Conservation (phyloP, 116 monocot species). For the Papilionanthe hybrid region DNA sequence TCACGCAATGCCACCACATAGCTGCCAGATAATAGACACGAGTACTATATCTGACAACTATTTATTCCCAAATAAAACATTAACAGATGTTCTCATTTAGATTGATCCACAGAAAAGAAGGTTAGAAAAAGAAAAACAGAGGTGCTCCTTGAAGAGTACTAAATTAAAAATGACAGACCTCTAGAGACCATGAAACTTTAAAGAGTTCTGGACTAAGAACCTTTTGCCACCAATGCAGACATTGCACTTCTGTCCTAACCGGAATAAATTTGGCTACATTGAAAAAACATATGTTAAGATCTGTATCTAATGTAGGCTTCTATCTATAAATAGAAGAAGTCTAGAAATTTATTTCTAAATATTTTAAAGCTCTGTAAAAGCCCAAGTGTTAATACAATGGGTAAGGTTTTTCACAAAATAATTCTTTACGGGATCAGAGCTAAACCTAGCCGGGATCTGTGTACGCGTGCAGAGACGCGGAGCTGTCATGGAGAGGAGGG, state of each 20-base stretch:
- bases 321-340: too few relatives aligned
- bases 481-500: too few relatives aligned
- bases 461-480: too few relatives aligned
- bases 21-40: background rate
- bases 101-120: too few relatives aligned
- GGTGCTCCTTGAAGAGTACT: background rate
- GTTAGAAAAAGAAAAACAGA: too few relatives aligned
- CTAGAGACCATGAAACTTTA: conserved; percentile 88
- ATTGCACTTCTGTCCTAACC: conserved; percentile 93
- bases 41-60: background rate
- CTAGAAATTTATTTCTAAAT: too few relatives aligned
- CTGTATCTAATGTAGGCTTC: too few relatives aligned
- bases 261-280: conserved; percentile 70
- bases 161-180: conserved; percentile 45
- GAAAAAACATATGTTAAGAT: background rate
- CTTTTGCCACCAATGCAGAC: conserved; percentile 97
- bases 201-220: conserved; percentile 96
- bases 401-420: too few relatives aligned
- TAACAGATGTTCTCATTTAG: background rate
- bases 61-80: background rate
- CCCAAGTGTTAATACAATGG: too few relatives aligned
- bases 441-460: too few relatives aligned
- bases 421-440: too few relatives aligned
- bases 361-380: too few relatives aligned
- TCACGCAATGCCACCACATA: background rate